phyloP scores from a whole-genome alignment of 1,284 basidiomycete species.

The Phellopilus nigrolimitatus region DNA sequence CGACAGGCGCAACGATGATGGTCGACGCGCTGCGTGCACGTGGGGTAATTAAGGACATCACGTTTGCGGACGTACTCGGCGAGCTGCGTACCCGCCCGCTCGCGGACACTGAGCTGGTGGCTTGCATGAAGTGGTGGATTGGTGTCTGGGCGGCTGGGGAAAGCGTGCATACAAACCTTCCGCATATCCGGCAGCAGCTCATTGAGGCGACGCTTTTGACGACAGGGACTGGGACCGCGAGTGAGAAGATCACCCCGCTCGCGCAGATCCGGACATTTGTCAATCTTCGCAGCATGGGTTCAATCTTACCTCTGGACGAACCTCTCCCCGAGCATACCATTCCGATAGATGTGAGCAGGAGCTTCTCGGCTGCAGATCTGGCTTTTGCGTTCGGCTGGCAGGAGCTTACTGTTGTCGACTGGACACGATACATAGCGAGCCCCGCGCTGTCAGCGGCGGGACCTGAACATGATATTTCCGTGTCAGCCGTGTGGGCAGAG shows the following conservation, averaged over 20 bases:
- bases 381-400: constrained; percentile 69
- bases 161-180: constrained; percentile 33
- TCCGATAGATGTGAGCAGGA: constrained; percentile 64
- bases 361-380: constrained; percentile 57
- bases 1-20: constrained; percentile 62
- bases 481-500: constrained; percentile 78
- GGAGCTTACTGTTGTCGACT: constrained; percentile 75
- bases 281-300: constrained; percentile 58
- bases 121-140: constrained; percentile 91
- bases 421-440: constrained; percentile 64
- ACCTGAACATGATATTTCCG: constrained; percentile 61
- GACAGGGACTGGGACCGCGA: constrained; percentile 33
- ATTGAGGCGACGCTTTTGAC: constrained; percentile 67
- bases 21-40: constrained; percentile 62
- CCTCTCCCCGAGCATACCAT: constrained; percentile 79
- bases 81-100: constrained; percentile 78
- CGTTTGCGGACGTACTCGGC: constrained; percentile 80
- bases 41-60: constrained; percentile 76
- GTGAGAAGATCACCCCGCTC: constrained; percentile 63
- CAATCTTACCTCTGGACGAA: constrained; percentile 72
- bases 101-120: constrained; percentile 68
- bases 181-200: constrained; percentile 54
- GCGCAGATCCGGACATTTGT: constrained; percentile 70
- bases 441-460: constrained; percentile 37
- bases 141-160: constrained; percentile 51